phyloP scores from a whole-genome alignment of 2,329 filamentous ascomycete species.

The Calonectria crousiana region DNA sequence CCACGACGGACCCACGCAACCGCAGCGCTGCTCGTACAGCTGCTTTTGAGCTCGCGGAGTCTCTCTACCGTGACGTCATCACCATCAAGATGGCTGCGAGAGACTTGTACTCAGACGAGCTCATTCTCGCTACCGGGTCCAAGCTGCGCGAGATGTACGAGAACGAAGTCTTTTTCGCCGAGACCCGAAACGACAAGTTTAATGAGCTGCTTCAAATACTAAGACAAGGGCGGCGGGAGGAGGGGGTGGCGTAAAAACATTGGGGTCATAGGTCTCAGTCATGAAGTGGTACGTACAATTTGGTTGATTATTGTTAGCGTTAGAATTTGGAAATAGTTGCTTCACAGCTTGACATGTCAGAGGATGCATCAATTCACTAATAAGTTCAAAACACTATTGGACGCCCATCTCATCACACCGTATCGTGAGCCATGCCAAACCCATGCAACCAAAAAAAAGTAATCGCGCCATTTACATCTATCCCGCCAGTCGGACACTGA shows the following conservation, averaged over 20 bases:
- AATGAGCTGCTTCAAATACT: constrained; percentile 9
- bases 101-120: constrained; percentile 38
- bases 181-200: constrained; percentile 35
- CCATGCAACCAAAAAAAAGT: background rate
- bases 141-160: constrained; percentile 47
- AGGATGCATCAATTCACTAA: background rate
- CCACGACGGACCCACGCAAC: constrained; percentile 1
- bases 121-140: constrained; percentile 38
- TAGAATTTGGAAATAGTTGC: constrained; percentile 16
- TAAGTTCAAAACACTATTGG: background rate
- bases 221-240: constrained; percentile 7
- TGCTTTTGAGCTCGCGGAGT: constrained; percentile 34
- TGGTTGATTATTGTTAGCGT: constrained; percentile 14
- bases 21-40: background rate
- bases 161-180: constrained; percentile 41
- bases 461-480: constrained; percentile 19
- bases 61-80: constrained; percentile 42
- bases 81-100: constrained; percentile 36
- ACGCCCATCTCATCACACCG: constrained; percentile 4
- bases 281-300: background rate
- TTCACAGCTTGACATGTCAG: constrained; percentile 3
- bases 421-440: background rate
- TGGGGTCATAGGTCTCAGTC: background rate
- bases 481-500: background rate
- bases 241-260: background rate